Percentiles rank a stretch among this genome's conserved stretches.
Evolutionary conservation across 495 filamentous ascomycete genomes (phyloP).

Genomic region (Podospora appendiculata): DNA sequence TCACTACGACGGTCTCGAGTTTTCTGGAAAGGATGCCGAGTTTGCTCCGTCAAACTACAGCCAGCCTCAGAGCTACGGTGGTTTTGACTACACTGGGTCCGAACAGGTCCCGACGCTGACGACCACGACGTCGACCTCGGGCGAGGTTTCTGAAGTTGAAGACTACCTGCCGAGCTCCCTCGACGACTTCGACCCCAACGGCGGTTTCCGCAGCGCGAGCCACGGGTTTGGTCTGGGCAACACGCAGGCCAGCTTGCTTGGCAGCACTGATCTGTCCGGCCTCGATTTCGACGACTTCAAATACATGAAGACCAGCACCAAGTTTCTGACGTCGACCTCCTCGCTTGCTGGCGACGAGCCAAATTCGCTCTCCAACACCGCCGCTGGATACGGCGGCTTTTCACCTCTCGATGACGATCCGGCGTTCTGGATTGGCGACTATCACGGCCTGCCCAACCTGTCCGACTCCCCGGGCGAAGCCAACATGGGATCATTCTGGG

Average conservation of each 20-base stretch:
- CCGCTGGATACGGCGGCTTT: constrained; percentile 13
- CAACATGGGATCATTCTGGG: constrained; percentile 22
- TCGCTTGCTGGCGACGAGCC: constrained; percentile 28
- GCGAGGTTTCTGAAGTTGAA: constrained; percentile 68
- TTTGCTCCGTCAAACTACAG: constrained; percentile 60
- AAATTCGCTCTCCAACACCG: constrained; percentile 14
- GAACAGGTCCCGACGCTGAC: constrained; percentile 47
- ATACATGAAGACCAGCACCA: constrained; percentile 47
- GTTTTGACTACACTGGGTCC: constrained; percentile 52
- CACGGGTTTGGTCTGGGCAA: constrained; percentile 43
- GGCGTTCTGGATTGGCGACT: constrained; percentile 22
- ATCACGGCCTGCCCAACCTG: constrained; percentile 15
- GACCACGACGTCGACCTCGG: constrained; percentile 59
- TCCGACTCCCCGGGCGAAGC: constrained; percentile 23
- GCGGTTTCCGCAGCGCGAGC: constrained; percentile 43
- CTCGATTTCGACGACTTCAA: constrained; percentile 51
- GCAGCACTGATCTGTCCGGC: constrained; percentile 46
- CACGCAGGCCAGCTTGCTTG: constrained; percentile 42
- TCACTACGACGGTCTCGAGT: constrained; percentile 56
- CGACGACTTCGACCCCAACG: constrained; percentile 45
- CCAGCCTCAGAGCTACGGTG: constrained; percentile 61
- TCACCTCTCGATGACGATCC: constrained; percentile 24
- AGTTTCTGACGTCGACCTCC: constrained; percentile 29
- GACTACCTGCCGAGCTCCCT: constrained; percentile 52
- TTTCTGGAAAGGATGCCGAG: constrained; percentile 37